Evolutionary conservation across 1,284 basidiomycete genomes (phyloP).

Genomic region (Boletus holoroseus): DNA sequence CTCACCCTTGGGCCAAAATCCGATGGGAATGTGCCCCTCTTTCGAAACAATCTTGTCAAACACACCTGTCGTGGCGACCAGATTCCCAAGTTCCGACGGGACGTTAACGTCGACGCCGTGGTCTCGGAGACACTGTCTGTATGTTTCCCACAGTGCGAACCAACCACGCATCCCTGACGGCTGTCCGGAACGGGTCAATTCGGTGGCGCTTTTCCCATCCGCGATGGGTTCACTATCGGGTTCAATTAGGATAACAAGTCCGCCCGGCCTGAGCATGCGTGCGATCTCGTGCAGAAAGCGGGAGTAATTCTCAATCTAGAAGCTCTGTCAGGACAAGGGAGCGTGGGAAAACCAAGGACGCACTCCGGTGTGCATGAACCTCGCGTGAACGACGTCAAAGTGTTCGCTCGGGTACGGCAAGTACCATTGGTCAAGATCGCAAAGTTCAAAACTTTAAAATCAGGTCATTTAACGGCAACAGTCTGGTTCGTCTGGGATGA

Average conservation of each 20-base stretch:
- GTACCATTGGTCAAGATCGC: constrained; percentile 51
- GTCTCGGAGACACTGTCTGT: constrained; percentile 46
- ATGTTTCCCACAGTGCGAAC: constrained; percentile 56
- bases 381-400: constrained; percentile 64
- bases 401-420: constrained; percentile 57
- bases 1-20: constrained; percentile 54
- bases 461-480: constrained; percentile 3
- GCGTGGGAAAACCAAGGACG: constrained; percentile 19
- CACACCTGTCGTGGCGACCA: constrained; percentile 41
- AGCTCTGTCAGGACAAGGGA: constrained; percentile 9
- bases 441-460: constrained; percentile 55
- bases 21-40: constrained; percentile 53
- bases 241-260: constrained; percentile 62
- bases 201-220: constrained; percentile 39
- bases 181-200: constrained; percentile 33
- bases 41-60: constrained; percentile 49
- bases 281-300: constrained; percentile 54
- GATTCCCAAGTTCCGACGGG: constrained; percentile 45
- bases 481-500: constrained; percentile 10
- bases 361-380: constrained; percentile 56
- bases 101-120: constrained; percentile 54
- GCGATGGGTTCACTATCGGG: constrained; percentile 47
- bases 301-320: constrained; percentile 56
- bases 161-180: constrained; percentile 48
- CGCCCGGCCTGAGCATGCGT: constrained; percentile 62